These are phyloP conservation scores for Blastocystis sp. DNA, from an alignment of 352 stramenopile genomes.

Conservation along the genomic window DNA sequence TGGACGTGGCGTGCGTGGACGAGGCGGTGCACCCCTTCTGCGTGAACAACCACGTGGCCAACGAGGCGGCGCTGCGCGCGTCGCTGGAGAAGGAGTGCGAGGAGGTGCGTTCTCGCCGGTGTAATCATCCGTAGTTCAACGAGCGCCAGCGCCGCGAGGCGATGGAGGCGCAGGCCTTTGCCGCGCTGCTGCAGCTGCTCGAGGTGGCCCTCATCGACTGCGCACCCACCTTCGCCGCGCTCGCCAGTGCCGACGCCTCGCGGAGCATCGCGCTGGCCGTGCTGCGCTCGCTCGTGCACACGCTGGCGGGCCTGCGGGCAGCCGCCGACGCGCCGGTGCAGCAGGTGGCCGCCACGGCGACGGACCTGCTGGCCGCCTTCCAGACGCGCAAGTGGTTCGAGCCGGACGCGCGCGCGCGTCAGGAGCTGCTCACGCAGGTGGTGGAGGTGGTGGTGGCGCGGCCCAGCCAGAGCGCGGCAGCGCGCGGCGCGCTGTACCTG, in stretches of 20 bases:
- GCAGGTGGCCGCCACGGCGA: not conserved
- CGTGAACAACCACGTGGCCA: not conserved
- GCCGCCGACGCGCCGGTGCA: too few relatives aligned
- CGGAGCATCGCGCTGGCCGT: not conserved
- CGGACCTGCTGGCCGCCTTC: not conserved
- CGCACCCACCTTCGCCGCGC: not conserved
- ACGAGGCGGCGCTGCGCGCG: not conserved
- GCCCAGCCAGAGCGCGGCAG: not conserved
- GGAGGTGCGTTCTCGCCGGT: not conserved
- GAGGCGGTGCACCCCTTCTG: not conserved
- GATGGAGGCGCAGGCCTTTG: not conserved
- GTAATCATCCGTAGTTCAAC: constrained; percentile 1
- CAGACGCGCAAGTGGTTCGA: not conserved
- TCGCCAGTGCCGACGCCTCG: not conserved
- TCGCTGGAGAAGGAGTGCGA: not conserved
- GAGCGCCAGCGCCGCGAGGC: not conserved
- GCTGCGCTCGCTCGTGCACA: not conserved
- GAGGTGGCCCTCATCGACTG: constrained; percentile 19
- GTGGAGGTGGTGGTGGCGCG: not conserved
- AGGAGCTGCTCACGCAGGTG: not conserved
- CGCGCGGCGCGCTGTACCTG: not conserved
- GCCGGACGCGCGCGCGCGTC: not conserved
- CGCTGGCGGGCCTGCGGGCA: not conserved
- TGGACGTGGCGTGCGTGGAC: not conserved
- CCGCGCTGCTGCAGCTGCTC: not conserved